Evolutionary conservation across 2,329 filamentous ascomycete genomes (phyloP), one percentile per base, ranked within the genome.

Genomic region (Colletotrichum filicis): DNA sequence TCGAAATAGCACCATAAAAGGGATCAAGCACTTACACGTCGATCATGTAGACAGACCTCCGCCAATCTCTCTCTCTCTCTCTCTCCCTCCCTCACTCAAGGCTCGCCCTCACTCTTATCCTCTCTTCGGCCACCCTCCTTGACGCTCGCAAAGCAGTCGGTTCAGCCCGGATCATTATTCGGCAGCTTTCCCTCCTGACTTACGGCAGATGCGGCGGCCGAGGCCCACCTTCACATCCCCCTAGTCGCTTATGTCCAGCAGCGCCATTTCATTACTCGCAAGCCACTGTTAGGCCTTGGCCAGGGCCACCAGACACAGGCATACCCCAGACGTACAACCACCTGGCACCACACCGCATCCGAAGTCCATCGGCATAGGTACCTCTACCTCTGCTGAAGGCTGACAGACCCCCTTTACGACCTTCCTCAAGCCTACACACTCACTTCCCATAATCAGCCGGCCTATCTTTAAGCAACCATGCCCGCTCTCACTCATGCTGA

Each of bases 391-490:
- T 67, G 35, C 55, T 63, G 35, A 46, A 61, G 70, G 55, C 56
- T 24, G 56, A 30, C 52, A 66, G 71, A 58, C 71, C 68, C 68
- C 62, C 57, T 28, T 52, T 67, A 46, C 71, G 35, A 59, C 71
- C 66, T 58, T 53, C 53, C 30, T 52, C 57, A 66, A 73, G 56
- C 66, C 61, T 76, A 79, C 79, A 76, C 11, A 35, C 32, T 35
- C 75, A 81, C 74, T 74, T 67, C 35, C 62, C 79, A 79, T 77
- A 77, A 78, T 79, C 80, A 81, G 76, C 52, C 52, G 79, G 77
- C 77, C 77, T 35, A 30, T 37, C 42, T 72, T 72, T 56, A 68
- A 71, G 80, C 80, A 83, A 80, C 73, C 74, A 85, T 85, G 83
- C 83, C 84, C 76, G 79, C 78, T 77, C 76, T 83, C 76, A 79